A percentile compares a stretch with the other conserved stretches of the same genome.
Evolutionary conservation across 2,329 filamentous ascomycete species (phyloP).

Genomic region (Chrysoporthe deuterocubensis): DNA sequence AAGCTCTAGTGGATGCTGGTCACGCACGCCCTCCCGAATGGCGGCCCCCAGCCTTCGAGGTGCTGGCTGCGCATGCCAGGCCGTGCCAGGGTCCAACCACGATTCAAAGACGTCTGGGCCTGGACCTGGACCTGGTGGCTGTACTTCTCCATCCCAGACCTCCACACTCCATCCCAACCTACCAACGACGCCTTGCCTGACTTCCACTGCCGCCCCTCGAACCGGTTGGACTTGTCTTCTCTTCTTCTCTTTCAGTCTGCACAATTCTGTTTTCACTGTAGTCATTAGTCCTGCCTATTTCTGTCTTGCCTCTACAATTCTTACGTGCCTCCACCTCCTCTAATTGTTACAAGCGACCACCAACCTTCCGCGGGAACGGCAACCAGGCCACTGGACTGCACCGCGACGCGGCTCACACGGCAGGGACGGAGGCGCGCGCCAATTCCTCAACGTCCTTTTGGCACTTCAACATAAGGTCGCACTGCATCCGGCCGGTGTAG

Average conservation of each 20-base stretch:
- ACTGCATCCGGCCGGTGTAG: conserved; percentile 2
- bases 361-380: neutral
- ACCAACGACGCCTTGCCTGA: neutral
- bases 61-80: no score
- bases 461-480: neutral
- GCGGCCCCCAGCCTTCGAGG: neutral
- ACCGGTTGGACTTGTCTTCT: neutral
- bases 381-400: neutral
- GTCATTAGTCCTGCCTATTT: neutral
- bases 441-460: neutral
- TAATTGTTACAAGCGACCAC: neutral
- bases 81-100: neutral
- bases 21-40: neutral
- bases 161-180: conserved; percentile 2
- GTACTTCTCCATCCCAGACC: neutral
- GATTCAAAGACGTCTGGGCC: neutral
- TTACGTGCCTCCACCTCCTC: neutral
- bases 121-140: no score
- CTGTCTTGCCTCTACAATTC: neutral
- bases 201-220: neutral
- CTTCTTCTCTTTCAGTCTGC: neutral
- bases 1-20: conserved; percentile 1
- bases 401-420: neutral
- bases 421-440: neutral
- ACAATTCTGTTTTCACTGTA: neutral